Base-by-base conservation (phyloP, 176 grass and related monocot genomes). In the Elymus sibiricus region DNA sequence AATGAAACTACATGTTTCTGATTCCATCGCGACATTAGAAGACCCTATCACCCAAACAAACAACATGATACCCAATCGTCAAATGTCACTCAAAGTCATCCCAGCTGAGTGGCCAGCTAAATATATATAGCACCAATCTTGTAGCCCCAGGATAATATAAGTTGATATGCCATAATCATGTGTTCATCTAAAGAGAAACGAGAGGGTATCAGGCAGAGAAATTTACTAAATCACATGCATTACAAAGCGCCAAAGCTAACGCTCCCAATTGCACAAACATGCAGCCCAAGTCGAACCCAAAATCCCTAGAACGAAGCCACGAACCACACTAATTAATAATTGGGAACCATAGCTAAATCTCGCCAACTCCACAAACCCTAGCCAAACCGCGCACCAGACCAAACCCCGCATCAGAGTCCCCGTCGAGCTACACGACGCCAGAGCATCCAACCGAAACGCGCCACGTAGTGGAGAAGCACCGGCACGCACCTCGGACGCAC, bases 321-420 rank as follows among this genome's bases (percentile, higher is more conserved):
- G 24, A 84, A 60, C 34, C 47, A 27, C 13, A 16, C 17, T 39
- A 11, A 14, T 2, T 60, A 66, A 5, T 16, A 25, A 22, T 19
- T 19, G 40, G 1, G 28, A 64, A 17, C 28, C 31, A 32, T 58
- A 80, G 49, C n/a, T 68, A 69, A 74, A 87, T 87, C 76, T 84
- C 35, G 34, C 31, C 37, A 44, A 37, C 59, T 74, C 14, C 43
- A 64, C 46, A 56, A 49, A 39, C 60, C 67, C 56, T 47, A 85
- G 81, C 42, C 25, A 13, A 65, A 59, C 24, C 31, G 5, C n/a
- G n/a, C 21, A 27, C 11, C 16, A 34, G 28, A 24, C n/a, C 40
- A 44, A 47, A 6, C 1, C 9, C 25, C 32, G 47, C 74, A 58
- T 1, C 43, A 19, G 14, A 58, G 27, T 60, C 22, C 15, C 6